Evolutionary conservation across 1,139 yeast genomes (phyloP), one percentile per base, ranked within the genome.

Genomic region (Saccharomycopsis hybrid): DNA sequence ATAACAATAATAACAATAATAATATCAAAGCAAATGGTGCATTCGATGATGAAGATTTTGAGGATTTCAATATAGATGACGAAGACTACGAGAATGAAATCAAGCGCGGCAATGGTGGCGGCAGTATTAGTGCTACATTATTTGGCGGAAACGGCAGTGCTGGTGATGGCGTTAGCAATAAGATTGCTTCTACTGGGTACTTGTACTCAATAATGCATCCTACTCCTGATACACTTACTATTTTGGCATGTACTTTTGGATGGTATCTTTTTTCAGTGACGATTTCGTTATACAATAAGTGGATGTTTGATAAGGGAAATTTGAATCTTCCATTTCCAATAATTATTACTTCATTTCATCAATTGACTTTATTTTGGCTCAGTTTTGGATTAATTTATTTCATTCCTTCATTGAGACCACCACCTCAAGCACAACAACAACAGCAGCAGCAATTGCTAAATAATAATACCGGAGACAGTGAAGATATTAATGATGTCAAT

Each of bases 221-320:
- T 2, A 39, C n/a, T 5, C 32, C 18, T 3, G 53, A 50, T 11
- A 50, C 36, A 8, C 24, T 52, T 18, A 28, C 32, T 5, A 47
- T 46, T 25, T 24, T 50, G 7, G 31, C n/a, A 8, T 51, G 54
- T 42, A 67, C 69, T 3, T 31, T 54, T 5, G 73, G 74, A 13
- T 70, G 74, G 86, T 80, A 79, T 59, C 53, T 72, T 18, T 80
- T 80, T 55, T 84, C 95, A 11, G 73, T 88, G 54, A 67, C 87
- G 11, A 78, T 90, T 32, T 85, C 95, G n/a, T 72, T 90, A 36
- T 92, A 92, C 69, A 92, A 92, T 71, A 92, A 90, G 66, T 90
- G 97, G 97, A 90, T 92, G 96, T 92, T 90, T 68, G 90, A 94
- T 41, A 63, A 65, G 45, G 74, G 66, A 63, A 87, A 78, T 13